Base-by-base conservation (phyloP, 306 rosid genomes). In the Begonia loranthoides region DNA sequence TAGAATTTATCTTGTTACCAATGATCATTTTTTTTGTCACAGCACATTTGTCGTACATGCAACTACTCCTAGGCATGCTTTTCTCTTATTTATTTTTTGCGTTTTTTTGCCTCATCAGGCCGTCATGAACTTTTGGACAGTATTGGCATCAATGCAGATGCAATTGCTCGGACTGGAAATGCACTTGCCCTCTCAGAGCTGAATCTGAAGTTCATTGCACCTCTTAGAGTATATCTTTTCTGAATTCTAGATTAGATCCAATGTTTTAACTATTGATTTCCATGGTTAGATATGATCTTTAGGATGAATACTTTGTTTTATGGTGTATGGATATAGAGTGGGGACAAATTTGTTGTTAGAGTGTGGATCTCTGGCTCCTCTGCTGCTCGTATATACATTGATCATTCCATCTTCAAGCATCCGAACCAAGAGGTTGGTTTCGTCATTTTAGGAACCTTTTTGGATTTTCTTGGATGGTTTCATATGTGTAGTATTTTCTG, bases 181-280 rank as follows among this genome's bases (percentile, higher is more conserved):
- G 83, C 94, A 54, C 72, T 80, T 64, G 94, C 99, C 40, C 46
- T 86, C 60, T 62, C 93, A 19, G 88, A 86, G 40, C 58, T 86
- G 67, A 78, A 86, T 10, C 51, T 90, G 62, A 86, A 83, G 73
- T 82, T 74, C 77, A 73, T 90, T 63, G 87, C 94, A 19, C 92
- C 95, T 46, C 73, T 90, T 39, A 80, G 71, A 76, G 99, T 86
- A 76, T 61, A 87, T 45, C 58, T 69, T 10, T 14, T n/a, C 38
- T 38, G 21, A 15, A 38, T 48, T 36, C 15, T 41, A 49, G 15
- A 49, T 28, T 0, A 24, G 38, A 24, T 41, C 17, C 13, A 16
- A 59, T 39, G 9, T 1, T 43, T 40, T 9, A 16, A 16, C 11
- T 22, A 48, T 34, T 36, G 13, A 1, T 17, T 38, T 9, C 15